A percentile compares a stretch with the other conserved stretches of the same genome.
Evolutionary conservation across 805 yeast genomes (phyloP).

Genomic region (Suhomyces emberorum): DNA sequence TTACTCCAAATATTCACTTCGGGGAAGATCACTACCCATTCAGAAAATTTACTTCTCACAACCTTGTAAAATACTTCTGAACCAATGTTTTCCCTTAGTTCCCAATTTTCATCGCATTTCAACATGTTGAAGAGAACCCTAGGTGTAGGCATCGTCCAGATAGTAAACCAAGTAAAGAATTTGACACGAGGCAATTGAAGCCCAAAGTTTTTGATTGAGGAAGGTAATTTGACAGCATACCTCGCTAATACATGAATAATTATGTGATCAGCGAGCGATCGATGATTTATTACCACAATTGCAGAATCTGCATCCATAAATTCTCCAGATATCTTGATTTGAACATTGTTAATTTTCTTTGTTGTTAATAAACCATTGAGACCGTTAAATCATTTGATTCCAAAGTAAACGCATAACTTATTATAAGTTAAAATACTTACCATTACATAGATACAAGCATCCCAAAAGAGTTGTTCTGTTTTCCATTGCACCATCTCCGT

Average conservation of each 20-base stretch:
- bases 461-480: constrained; percentile 14
- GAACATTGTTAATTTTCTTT: constrained; percentile 35
- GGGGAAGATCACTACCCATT: constrained; percentile 77
- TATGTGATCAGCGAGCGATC: constrained; percentile 63
- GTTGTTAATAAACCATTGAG: constrained; percentile 5
- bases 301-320: constrained; percentile 33
- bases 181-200: constrained; percentile 43
- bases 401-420: too few relatives aligned
- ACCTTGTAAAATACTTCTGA: constrained; percentile 34
- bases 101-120: constrained; percentile 71
- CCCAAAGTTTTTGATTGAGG: neutral
- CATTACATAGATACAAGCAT: constrained; percentile 23
- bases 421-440: constrained; percentile 24
- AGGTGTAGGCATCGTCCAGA: constrained; percentile 61
- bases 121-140: constrained; percentile 45
- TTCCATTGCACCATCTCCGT: constrained; percentile 5
- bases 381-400: too few relatives aligned
- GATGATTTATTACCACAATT: constrained; percentile 56
- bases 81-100: constrained; percentile 39
- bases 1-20: constrained; percentile 73
- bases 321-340: constrained; percentile 44
- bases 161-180: constrained; percentile 67
- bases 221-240: constrained; percentile 9
- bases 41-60: constrained; percentile 35
- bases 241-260: constrained; percentile 45